Conservation (phyloP, 169 alveolate species). For the Eimeria tenella region DNA sequence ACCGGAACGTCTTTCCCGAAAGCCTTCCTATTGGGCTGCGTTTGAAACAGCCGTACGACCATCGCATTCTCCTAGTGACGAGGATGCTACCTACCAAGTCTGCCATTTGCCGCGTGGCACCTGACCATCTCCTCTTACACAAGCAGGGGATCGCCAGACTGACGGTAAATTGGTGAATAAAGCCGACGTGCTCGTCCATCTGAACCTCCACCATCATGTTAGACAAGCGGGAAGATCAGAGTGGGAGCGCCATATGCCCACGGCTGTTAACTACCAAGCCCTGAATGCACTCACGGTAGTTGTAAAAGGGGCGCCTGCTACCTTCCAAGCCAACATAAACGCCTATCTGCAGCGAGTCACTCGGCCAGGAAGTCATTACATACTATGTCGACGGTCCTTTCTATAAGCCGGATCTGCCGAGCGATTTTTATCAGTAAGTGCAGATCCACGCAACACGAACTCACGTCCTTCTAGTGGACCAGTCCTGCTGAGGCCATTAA, state of each 20-base stretch:
- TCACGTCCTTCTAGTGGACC: neutral
- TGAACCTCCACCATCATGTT: no score
- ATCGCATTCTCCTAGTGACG: neutral
- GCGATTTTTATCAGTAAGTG: neutral
- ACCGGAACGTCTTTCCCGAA: neutral
- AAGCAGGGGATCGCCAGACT: no score
- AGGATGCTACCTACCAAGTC: neutral
- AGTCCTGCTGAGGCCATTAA: neutral
- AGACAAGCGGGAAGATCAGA: no score
- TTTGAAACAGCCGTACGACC: neutral
- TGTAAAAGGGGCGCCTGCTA: conserved; percentile 25
- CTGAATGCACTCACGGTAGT: no score
- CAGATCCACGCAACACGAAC: neutral
- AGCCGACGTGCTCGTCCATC: no score
- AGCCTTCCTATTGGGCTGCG: neutral
- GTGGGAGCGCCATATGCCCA: no score
- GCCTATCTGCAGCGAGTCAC: neutral
- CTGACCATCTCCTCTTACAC: no score
- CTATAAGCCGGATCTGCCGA: neutral
- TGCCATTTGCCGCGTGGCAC: no score
- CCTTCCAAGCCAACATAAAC: neutral
- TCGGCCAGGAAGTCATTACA: neutral
- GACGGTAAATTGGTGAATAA: no score
- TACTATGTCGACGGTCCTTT: neutral
- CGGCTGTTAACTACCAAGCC: no score